phyloP scores from a whole-genome alignment of 306 rosid species.

The Senna tora region DNA sequence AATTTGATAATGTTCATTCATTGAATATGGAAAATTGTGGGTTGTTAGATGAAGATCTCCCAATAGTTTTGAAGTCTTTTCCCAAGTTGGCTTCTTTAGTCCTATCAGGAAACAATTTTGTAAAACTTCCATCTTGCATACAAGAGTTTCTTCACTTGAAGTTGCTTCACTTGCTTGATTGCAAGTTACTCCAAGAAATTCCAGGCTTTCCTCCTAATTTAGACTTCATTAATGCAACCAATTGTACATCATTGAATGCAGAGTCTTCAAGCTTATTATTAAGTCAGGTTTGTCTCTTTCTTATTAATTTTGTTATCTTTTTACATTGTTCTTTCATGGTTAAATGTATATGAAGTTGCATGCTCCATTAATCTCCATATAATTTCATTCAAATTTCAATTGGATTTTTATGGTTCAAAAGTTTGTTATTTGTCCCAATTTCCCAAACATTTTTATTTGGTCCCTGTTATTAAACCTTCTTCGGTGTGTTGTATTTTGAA shows the following conservation, averaged over 20 bases:
- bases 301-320: background rate
- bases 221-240: slow-evolving; percentile 42
- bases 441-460: no score
- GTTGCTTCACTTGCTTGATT: slow-evolving; percentile 42
- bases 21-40: slow-evolving; percentile 45
- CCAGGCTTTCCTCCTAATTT: slow-evolving; percentile 37
- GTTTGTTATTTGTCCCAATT: no score
- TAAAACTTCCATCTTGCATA: slow-evolving; percentile 39
- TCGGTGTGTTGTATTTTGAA: no score
- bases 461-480: no score
- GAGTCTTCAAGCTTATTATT: slow-evolving; percentile 34
- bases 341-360: no score
- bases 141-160: slow-evolving; percentile 33
- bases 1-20: slow-evolving; percentile 36
- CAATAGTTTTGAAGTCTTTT: slow-evolving; percentile 43
- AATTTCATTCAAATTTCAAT: no score
- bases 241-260: slow-evolving; percentile 44
- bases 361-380: no score
- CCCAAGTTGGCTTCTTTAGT: slow-evolving; percentile 39
- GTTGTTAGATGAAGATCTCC: slow-evolving; percentile 51
- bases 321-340: background rate
- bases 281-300: slow-evolving; percentile 35
- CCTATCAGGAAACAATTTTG: slow-evolving; percentile 43
- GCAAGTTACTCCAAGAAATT: slow-evolving; percentile 42
- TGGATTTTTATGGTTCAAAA: no score